These are phyloP conservation scores for Cystobasidium slooffiae DNA, from an alignment of 1,284 basidiomycete species.

Conservation along the genomic window DNA sequence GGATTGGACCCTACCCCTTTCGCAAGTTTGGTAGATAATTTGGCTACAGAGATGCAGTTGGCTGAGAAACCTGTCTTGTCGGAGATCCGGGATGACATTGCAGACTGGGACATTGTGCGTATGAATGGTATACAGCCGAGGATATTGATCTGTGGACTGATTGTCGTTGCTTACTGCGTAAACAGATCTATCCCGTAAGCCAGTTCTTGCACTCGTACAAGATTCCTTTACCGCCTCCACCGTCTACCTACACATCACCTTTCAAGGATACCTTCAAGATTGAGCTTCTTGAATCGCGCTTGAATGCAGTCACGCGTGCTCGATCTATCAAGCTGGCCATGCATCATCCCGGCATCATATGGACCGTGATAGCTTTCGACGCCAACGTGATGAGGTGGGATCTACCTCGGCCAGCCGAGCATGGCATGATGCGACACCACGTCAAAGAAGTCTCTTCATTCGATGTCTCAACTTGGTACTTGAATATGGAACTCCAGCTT, in stretches of 20 bases:
- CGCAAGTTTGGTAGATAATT: constrained; percentile 67
- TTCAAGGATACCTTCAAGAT: constrained; percentile 66
- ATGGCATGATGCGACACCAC: constrained; percentile 74
- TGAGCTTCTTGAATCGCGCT: constrained; percentile 65
- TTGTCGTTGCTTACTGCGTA: no score
- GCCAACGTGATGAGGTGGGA: constrained; percentile 88
- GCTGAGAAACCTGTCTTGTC: constrained; percentile 54
- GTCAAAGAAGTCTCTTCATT: constrained; percentile 88
- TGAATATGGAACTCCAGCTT: constrained; percentile 73
- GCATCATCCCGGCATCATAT: constrained; percentile 82
- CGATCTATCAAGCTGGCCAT: constrained; percentile 73
- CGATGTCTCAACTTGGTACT: constrained; percentile 70
- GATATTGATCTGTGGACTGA: neutral
- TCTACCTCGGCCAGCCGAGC: constrained; percentile 64
- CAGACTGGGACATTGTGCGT: constrained; percentile 84
- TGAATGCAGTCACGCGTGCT: constrained; percentile 67
- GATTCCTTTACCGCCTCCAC: constrained; percentile 64
- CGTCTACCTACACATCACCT: constrained; percentile 64
- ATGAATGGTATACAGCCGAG: neutral
- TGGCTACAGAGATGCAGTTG: constrained; percentile 65
- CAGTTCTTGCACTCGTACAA: constrained; percentile 80
- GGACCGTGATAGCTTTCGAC: constrained; percentile 91
- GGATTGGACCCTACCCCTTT: constrained; percentile 53
- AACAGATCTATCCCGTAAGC: constrained; percentile 35
- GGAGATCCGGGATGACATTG: constrained; percentile 56